phyloP scores from a whole-genome alignment of 352 stramenopile genomes.

The Globisporangium camurandrum region DNA sequence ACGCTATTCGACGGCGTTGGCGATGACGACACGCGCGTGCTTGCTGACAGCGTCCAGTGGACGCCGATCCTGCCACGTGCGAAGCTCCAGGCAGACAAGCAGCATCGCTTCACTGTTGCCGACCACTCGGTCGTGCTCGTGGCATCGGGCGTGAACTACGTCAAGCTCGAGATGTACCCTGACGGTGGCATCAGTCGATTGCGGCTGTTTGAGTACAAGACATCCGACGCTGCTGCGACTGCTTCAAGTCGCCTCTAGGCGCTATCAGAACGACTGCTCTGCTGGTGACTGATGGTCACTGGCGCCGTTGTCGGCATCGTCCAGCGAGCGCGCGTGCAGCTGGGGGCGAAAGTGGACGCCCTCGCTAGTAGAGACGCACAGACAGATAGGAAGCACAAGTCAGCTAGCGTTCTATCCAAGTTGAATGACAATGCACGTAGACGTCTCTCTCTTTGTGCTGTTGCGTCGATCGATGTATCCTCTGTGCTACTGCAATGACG shows the following conservation, averaged over 20 bases:
- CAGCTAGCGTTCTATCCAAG: not conserved
- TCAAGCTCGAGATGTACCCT: conserved; percentile 91
- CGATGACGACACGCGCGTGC: conserved; percentile 21
- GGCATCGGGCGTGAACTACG: conserved; percentile 76
- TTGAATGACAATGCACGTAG: not conserved
- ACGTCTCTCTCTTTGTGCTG: not conserved
- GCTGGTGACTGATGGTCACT: not conserved
- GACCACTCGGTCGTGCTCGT: conserved; percentile 51
- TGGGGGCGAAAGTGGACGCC: conserved; percentile 32
- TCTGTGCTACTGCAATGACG: not conserved
- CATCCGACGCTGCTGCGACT: conserved; percentile 8
- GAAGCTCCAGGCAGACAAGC: conserved; percentile 79
- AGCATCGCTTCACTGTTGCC: conserved; percentile 78
- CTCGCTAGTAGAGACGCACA: conserved; percentile 13
- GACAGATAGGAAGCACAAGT: not conserved
- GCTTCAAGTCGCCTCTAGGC: conserved; percentile 23
- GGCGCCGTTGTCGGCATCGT: not conserved
- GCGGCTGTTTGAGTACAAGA: conserved; percentile 75
- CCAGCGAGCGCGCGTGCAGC: conserved; percentile 5
- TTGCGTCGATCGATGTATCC: not conserved
- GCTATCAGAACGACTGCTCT: conserved; percentile 29
- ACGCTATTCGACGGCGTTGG: conserved; percentile 70
- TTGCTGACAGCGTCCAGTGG: conserved; percentile 59
- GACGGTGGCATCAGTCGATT: conserved; percentile 91
- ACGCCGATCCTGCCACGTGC: conserved; percentile 78